phyloP scores from a whole-genome alignment of 371 early-diverging fungal species.

The Chytridium lagenaria region DNA sequence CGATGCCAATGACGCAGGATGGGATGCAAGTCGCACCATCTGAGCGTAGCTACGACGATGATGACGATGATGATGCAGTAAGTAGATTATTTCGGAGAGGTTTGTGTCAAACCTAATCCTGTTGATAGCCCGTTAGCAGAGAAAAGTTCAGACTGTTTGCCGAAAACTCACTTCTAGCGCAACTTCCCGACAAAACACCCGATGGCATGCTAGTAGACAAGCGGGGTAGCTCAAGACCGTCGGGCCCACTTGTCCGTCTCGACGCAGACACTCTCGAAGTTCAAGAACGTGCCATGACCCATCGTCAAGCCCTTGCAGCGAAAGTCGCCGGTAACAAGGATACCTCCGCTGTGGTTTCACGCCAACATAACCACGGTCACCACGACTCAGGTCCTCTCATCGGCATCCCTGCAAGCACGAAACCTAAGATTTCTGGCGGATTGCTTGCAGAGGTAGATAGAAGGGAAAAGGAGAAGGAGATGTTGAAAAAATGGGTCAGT shows the following conservation, averaged over 20 bases:
- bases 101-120: conserved; percentile 32
- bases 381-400: conserved; percentile 39
- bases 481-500: conserved; percentile 44
- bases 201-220: conserved; percentile 22
- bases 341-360: neutral
- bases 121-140: conserved; percentile 17
- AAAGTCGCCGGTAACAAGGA: neutral
- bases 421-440: conserved; percentile 53
- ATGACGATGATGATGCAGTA: conserved; percentile 4
- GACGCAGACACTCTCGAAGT: conserved; percentile 33
- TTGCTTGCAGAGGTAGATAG: conserved; percentile 55
- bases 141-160: conserved; percentile 38
- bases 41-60: conserved; percentile 21
- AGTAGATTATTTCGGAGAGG: conserved; percentile 4
- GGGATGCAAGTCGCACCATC: too few relatives aligned
- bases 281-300: conserved; percentile 36
- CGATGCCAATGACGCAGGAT: too few relatives aligned
- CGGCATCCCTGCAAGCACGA: conserved; percentile 28
- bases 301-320: neutral
- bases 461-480: conserved; percentile 51
- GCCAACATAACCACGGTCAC: neutral
- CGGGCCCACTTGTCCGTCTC: conserved; percentile 45
- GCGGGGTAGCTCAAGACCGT: conserved; percentile 5
- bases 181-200: conserved; percentile 38
- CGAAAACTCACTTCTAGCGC: conserved; percentile 49